These are phyloP conservation scores for Corinectria fuckeliana DNA, from an alignment of 2,329 filamentous ascomycete genomes.

Conservation along the genomic window DNA sequence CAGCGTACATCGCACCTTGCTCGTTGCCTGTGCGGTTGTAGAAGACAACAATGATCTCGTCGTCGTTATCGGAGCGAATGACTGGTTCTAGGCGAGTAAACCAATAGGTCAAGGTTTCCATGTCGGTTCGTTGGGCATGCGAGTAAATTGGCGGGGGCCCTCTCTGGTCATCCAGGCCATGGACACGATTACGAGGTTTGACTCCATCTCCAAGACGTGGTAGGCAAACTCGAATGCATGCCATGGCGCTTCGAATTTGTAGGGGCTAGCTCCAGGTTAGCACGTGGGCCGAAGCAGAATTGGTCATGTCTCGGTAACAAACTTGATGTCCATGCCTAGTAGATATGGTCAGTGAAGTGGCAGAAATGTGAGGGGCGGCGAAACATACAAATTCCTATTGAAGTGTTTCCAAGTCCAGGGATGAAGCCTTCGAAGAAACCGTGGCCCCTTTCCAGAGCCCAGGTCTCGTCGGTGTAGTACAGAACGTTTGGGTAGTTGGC, in stretches of 20 bases:
- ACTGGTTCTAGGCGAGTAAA: slow-evolving; percentile 72
- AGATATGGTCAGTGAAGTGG: neutral
- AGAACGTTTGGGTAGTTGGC: slow-evolving; percentile 67
- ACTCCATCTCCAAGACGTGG: slow-evolving; percentile 61
- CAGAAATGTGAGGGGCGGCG: neutral
- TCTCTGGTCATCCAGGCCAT: slow-evolving; percentile 80
- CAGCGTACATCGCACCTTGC: slow-evolving; percentile 71
- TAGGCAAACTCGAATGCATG: slow-evolving; percentile 53
- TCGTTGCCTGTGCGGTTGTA: slow-evolving; percentile 75
- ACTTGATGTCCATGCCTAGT: slow-evolving; percentile 64
- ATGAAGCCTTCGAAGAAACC: slow-evolving; percentile 58
- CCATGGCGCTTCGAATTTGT: slow-evolving; percentile 50
- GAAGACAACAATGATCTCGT: slow-evolving; percentile 72
- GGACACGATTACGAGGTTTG: slow-evolving; percentile 70
- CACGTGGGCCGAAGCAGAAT: neutral
- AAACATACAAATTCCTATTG: slow-evolving; percentile 63
- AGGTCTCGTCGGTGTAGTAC: slow-evolving; percentile 66
- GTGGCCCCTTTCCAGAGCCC: slow-evolving; percentile 61
- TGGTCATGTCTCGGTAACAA: slow-evolving; percentile 7
- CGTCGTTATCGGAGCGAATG: slow-evolving; percentile 55
- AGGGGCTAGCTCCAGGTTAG: slow-evolving; percentile 37
- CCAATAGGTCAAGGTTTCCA: slow-evolving; percentile 80
- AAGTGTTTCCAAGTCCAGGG: slow-evolving; percentile 56
- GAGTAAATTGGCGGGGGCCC: slow-evolving; percentile 54
- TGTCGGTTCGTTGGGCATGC: slow-evolving; percentile 63